phyloP scores from a whole-genome alignment of 2,329 filamentous ascomycete genomes.

The Fusarium tupiense region DNA sequence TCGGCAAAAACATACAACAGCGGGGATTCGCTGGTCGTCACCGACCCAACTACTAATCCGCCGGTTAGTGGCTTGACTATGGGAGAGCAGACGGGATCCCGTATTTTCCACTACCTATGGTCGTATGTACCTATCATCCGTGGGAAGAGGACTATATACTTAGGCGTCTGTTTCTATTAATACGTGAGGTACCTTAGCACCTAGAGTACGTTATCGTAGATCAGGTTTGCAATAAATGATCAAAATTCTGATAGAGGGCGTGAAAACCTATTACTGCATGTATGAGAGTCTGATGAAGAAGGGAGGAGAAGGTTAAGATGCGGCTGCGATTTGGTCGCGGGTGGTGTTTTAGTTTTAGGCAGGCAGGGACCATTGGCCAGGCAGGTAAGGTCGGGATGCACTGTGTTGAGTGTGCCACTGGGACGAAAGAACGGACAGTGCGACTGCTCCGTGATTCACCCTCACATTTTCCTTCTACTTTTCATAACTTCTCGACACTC shows the following conservation, averaged over 20 bases:
- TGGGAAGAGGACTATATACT: not conserved
- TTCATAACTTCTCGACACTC: not conserved
- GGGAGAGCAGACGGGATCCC: conserved; percentile 1
- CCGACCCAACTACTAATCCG: conserved; percentile 1
- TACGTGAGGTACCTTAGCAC: not conserved
- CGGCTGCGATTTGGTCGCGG: not conserved
- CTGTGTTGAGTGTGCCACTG: not conserved
- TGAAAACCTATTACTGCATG: not conserved
- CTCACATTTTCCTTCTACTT: not conserved
- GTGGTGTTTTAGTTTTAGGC: not conserved
- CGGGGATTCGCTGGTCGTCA: not conserved
- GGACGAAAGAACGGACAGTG: not conserved
- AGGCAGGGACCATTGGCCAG: not conserved
- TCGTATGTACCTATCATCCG: not conserved
- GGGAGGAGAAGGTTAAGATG: not conserved
- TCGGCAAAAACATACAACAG: too few species aligned
- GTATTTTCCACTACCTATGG: conserved; percentile 9
- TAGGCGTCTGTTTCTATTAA: not conserved
- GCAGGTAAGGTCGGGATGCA: too few species aligned
- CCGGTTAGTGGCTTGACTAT: conserved; percentile 6
- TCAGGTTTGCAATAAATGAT: too few species aligned
- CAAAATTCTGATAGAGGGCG: not conserved
- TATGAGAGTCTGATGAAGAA: not conserved
- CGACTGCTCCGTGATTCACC: not conserved
- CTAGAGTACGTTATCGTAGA: not conserved